phyloP scores from a whole-genome alignment of 257 asterid species.

The Scutellaria barbata region DNA sequence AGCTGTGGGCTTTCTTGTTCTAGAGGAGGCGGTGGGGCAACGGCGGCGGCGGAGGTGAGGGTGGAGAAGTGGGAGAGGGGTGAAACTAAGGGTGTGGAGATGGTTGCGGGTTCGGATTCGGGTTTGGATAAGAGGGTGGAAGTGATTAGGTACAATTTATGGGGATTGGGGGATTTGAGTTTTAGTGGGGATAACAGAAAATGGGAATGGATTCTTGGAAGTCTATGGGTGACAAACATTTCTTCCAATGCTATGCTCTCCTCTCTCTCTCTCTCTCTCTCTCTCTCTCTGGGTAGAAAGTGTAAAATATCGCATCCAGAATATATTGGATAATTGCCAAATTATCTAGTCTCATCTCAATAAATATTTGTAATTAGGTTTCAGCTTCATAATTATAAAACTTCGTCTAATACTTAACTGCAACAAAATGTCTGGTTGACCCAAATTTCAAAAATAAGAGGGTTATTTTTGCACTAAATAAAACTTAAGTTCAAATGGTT shows the following conservation, averaged over 20 bases:
- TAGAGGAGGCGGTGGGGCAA: conserved; percentile 25
- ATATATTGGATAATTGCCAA: not conserved
- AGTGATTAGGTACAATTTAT: conserved; percentile 34
- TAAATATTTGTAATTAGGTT: too few species aligned
- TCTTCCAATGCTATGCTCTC: not conserved
- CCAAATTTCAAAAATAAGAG: too few species aligned
- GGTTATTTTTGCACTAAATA: too few species aligned
- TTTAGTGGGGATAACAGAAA: conserved; percentile 28
- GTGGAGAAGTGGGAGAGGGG: conserved; percentile 54
- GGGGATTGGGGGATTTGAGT: conserved; percentile 35
- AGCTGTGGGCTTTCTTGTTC: conserved; percentile 46
- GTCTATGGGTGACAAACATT: conserved; percentile 46
- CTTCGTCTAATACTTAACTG: too few species aligned
- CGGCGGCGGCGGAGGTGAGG: conserved; percentile 40
- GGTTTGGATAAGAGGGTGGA: conserved; percentile 47
- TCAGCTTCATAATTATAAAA: too few species aligned
- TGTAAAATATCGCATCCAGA: too few species aligned
- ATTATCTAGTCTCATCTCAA: too few species aligned
- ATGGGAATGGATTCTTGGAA: conserved; percentile 47
- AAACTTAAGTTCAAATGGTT: too few species aligned
- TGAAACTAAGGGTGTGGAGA: conserved; percentile 27
- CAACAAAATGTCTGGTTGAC: too few species aligned
- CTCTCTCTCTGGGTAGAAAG: too few species aligned
- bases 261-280: too few species aligned
- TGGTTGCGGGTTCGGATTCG: conserved; percentile 35